A percentile compares a stretch with the other conserved stretches of the same genome.
phyloP scores from a whole-genome alignment of 768 basidiomycete genomes.

The Gymnopilus dilepis region DNA sequence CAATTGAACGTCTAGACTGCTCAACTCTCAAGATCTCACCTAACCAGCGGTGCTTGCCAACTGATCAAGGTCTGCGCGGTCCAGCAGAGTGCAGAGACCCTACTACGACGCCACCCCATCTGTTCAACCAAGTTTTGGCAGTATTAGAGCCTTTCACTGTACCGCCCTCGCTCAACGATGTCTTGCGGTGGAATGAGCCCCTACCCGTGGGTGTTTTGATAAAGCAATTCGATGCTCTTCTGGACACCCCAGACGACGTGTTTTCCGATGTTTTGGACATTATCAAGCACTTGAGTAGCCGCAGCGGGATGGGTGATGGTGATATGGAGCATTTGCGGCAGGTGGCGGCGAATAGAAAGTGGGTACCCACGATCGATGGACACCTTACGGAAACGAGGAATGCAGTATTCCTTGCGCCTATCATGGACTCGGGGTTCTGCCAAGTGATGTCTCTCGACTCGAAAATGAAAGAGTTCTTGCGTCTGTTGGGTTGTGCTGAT shows the following conservation, averaged over 20 bases:
- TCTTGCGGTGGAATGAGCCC: slow-evolving; percentile 46
- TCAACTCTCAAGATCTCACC: slow-evolving; percentile 12
- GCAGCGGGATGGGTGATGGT: slow-evolving; percentile 19
- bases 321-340: slow-evolving; percentile 25
- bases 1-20: slow-evolving; percentile 24
- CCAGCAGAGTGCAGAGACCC: slow-evolving; percentile 36
- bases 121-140: slow-evolving; percentile 47
- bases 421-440: slow-evolving; percentile 31
- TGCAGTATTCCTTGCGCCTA: slow-evolving; percentile 28
- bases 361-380: slow-evolving; percentile 39
- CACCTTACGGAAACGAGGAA: slow-evolving; percentile 23
- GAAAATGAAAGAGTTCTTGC: slow-evolving; percentile 29
- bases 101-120: slow-evolving; percentile 23
- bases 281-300: slow-evolving; percentile 36
- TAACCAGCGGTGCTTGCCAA: slow-evolving; percentile 43
- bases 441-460: slow-evolving; percentile 28
- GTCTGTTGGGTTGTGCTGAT: slow-evolving; percentile 44
- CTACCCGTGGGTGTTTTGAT: slow-evolving; percentile 35
- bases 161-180: slow-evolving; percentile 32
- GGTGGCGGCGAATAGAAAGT: slow-evolving; percentile 26
- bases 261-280: slow-evolving; percentile 29
- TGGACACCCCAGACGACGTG: slow-evolving; percentile 19
- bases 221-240: slow-evolving; percentile 36
- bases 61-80: slow-evolving; percentile 36
- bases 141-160: slow-evolving; percentile 32